Evolutionary conservation across 2,329 filamentous ascomycete species (phyloP), one percentile per base, ranked within the genome.

Genomic region (Aureobasidium musti): DNA sequence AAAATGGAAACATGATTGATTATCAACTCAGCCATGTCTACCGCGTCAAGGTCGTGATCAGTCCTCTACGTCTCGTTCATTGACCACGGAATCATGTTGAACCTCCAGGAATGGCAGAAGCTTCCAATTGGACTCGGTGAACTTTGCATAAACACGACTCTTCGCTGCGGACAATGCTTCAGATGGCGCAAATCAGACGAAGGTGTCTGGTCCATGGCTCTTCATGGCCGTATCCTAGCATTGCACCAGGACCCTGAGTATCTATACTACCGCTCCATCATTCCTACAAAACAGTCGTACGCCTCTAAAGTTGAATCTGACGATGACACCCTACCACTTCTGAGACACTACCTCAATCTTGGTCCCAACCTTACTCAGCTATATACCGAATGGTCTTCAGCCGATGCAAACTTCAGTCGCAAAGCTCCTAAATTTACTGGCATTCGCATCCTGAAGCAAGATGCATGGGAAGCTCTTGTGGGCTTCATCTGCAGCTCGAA

Each of bases 401-500:
- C 88, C 3, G 95, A 99, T 75, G 78, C 89, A 30, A 97, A 98
- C 77, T 99, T 99, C 79, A 89, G 88, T 72, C 90, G 89, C 74
- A 91, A 91, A 71, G 94, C 95, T 0, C 89, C 91, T 0, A 88
- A 89, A 66, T 99, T 99, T 76, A 89, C 89, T 0, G 95, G 96
- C 14, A 90, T 99, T 66, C 88, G 95, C 26, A 97, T 99, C 70
- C 81, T 99, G 52, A 91, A 89, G 72, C 95, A 99, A 79, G 93
- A 97, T 81, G 89, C 94, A 0, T 99, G 96, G 95, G 95, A 99
- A 78, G 88, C 95, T 0, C 82, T 99, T 26, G 82, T 99, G 28
- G 89, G 90, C 66, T 99, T 99, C 78, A 99, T 99, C 70, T 99
- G 95, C 83, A 97, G 93, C 78, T 97, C 92, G 79, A 99, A 99